phyloP scores from a whole-genome alignment of 352 stramenopile species.

The Aphanomyces invadans region DNA sequence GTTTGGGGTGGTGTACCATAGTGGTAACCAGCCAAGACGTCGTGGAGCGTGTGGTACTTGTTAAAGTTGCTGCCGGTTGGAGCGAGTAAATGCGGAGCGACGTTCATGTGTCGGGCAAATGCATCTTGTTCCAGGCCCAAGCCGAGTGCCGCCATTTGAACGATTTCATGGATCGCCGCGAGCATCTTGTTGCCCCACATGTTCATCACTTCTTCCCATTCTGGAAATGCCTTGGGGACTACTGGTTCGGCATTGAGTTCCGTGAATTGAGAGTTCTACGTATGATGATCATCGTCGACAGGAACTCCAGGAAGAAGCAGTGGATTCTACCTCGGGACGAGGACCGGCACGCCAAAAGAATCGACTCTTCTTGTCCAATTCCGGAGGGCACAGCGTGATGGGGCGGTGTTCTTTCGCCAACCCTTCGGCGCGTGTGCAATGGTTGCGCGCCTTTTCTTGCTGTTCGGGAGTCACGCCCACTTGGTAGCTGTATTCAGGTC shows the following conservation, averaged over 20 bases:
- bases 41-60: slow-evolving; percentile 67
- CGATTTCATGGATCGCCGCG: slow-evolving; percentile 62
- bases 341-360: slow-evolving; percentile 92
- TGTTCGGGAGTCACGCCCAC: slow-evolving; percentile 83
- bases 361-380: slow-evolving; percentile 89
- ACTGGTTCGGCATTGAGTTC: slow-evolving; percentile 85
- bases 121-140: slow-evolving; percentile 75
- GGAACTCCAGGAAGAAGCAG: not conserved
- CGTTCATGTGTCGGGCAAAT: slow-evolving; percentile 69
- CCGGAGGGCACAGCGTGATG: slow-evolving; percentile 77
- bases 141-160: slow-evolving; percentile 81
- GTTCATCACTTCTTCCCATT: slow-evolving; percentile 87
- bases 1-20: slow-evolving; percentile 52
- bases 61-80: slow-evolving; percentile 86
- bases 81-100: slow-evolving; percentile 84
- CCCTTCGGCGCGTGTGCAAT: slow-evolving; percentile 55
- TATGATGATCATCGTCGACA: slow-evolving; percentile 3
- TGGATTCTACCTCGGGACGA: slow-evolving; percentile 31
- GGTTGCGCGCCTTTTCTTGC: slow-evolving; percentile 79
- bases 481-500: slow-evolving; percentile 83
- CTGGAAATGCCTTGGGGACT: slow-evolving; percentile 70
- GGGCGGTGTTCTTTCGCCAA: slow-evolving; percentile 56
- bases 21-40: slow-evolving; percentile 88
- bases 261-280: slow-evolving; percentile 57
- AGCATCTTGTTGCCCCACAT: slow-evolving; percentile 90